Evolutionary conservation across 2,329 filamentous ascomycete genomes (phyloP), one percentile per base, ranked within the genome.

Genomic region (Rutstroemia sydowiana): DNA sequence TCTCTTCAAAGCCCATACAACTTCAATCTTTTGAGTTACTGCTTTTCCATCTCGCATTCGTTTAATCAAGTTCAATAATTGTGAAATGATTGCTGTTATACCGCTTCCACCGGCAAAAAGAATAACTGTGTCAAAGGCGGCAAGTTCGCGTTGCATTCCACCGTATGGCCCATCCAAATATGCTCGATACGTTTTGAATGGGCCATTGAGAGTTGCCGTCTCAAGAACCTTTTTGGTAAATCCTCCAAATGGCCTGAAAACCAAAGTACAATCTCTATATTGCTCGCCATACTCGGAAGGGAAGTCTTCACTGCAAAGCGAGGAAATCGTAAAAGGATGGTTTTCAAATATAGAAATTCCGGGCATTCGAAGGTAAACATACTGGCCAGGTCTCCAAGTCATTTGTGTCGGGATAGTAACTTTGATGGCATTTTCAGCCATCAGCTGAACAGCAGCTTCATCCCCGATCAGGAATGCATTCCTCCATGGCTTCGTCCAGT

Each of bases 141-240:
- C 87, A 57, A 97, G 77, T 56, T 92, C 87, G 50, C 90, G 81
- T 55, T 88, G 84, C 88, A 95, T 95, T 51, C 92, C 92, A 48
- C 93, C 93, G 58, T 97, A 97, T 0, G 93, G 93, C 0, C 92
- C 92, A 64, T 97, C 92, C 4, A 97, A 75, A 65, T 95, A 95
- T 2, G 92, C 90, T 11, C 89, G 82, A 65, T 95, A 96, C 0
- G 89, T 95, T 66, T 93, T 88, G 71, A 89, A 92, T 0, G 90
- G 91, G 0, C 90, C 90, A 61, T 93, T 88, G 53, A 88, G 82
- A 39, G 95, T 77, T 2, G 90, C 87, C 1, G 84, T 91, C 40
- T 91, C 77, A n/a, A 93, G 75, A 0, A 95, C 88, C 63, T 84
- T 85, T 45, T 84, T 81, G 0, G 92, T 97, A 66, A 97, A 97